Conservation (phyloP, 169 alveolate genomes). For the Perkinsus chesapeaki region DNA sequence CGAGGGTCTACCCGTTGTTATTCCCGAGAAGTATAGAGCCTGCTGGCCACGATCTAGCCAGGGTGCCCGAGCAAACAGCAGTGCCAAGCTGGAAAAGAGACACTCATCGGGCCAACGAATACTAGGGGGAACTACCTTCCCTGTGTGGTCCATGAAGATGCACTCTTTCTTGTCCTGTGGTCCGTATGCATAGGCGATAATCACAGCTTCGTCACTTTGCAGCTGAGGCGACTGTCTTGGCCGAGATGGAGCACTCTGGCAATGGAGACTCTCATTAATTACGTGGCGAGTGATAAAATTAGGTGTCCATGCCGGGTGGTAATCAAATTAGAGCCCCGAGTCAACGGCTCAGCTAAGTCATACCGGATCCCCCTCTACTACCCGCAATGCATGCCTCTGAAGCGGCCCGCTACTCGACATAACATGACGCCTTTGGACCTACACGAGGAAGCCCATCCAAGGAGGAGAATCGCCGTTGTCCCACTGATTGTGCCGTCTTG, state of each 20-base stretch:
- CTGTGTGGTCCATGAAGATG: background rate
- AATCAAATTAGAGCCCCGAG: too few relatives aligned
- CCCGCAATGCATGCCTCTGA: background rate
- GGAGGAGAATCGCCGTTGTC: background rate
- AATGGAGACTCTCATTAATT: background rate
- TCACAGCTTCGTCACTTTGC: background rate
- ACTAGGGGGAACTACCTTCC: background rate
- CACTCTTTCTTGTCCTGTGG: background rate
- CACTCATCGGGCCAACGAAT: background rate
- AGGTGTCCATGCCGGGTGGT: too few relatives aligned
- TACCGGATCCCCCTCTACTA: background rate
- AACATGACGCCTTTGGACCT: background rate
- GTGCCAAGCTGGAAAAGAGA: background rate
- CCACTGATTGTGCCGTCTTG: background rate
- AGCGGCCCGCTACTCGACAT: background rate
- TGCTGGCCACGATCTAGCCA: background rate
- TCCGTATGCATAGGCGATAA: background rate
- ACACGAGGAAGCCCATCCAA: too few relatives aligned
- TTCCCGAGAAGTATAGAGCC: background rate
- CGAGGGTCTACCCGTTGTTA: background rate
- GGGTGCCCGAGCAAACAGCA: background rate
- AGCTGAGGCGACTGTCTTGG: background rate
- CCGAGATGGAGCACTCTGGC: background rate
- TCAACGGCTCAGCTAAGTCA: too few relatives aligned
- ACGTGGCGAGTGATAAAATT: too few relatives aligned